Conservation (phyloP, 2,329 filamentous ascomycete genomes). For the Scedosporium boydii region DNA sequence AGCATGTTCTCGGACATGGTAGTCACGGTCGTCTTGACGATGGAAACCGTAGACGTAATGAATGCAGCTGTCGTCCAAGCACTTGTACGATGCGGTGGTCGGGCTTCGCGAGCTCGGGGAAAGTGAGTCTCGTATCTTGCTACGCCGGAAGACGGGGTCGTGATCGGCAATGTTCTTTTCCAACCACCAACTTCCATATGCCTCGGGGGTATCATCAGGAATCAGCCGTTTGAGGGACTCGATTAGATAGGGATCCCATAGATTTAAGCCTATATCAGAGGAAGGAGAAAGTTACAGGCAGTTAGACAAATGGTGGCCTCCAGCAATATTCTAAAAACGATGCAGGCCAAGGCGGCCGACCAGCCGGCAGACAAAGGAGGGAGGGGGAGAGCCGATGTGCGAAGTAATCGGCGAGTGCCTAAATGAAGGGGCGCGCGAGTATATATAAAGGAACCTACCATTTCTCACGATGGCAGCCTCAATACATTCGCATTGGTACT, state of each 20-base stretch:
- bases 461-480: slow-evolving; percentile 40
- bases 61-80: slow-evolving; percentile 43
- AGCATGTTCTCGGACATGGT: slow-evolving; percentile 38
- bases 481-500: slow-evolving; percentile 50
- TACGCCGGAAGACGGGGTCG: slow-evolving; percentile 35
- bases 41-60: slow-evolving; percentile 51
- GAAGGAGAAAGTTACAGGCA: slow-evolving; percentile 6
- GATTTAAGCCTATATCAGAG: slow-evolving; percentile 28
- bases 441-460: slow-evolving; percentile 23
- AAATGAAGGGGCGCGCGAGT: background rate
- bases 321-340: background rate
- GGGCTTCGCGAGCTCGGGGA: slow-evolving; percentile 12
- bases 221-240: slow-evolving; percentile 26
- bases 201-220: slow-evolving; percentile 18
- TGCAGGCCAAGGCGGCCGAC: background rate
- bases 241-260: slow-evolving; percentile 29
- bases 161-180: slow-evolving; percentile 39
- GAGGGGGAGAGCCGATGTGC: background rate
- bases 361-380: background rate
- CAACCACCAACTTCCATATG: slow-evolving; percentile 30
- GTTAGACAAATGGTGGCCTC: background rate
- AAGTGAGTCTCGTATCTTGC: slow-evolving; percentile 15
- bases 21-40: slow-evolving; percentile 39
- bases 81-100: slow-evolving; percentile 35
- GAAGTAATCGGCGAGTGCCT: background rate